Percentiles rank a stretch among this genome's conserved stretches.
phyloP scores from a whole-genome alignment of 352 stramenopile genomes.

The Plasmopara muralis region DNA sequence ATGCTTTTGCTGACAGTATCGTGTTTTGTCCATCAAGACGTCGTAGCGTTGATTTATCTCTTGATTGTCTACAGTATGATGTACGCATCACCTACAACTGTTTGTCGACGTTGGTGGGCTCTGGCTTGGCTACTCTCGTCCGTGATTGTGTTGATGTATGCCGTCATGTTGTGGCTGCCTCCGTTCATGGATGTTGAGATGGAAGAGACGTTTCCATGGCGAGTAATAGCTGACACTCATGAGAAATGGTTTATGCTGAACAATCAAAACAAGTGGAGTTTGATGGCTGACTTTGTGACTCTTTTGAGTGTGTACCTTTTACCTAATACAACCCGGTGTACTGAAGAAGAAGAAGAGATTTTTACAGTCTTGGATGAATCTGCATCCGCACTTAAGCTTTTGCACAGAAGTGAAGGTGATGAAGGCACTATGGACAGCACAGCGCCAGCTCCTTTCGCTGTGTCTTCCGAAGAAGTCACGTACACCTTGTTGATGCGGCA shows the following conservation, averaged over 20 bases:
- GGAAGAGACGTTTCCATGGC: constrained; percentile 53
- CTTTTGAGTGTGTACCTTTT: constrained; percentile 68
- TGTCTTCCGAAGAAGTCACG: constrained; percentile 31
- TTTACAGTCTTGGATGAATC: constrained; percentile 24
- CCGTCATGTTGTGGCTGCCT: constrained; percentile 63
- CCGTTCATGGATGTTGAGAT: constrained; percentile 51
- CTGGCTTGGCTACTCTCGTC: constrained; percentile 48
- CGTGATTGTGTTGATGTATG: constrained; percentile 69
- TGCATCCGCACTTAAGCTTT: constrained; percentile 10
- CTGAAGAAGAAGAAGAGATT: constrained; percentile 23
- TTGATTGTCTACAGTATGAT: constrained; percentile 79
- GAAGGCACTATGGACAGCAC: constrained; percentile 3
- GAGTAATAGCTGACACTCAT: constrained; percentile 40
- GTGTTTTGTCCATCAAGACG: constrained; percentile 69
- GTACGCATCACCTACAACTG: constrained; percentile 47
- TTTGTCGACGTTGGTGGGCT: constrained; percentile 52
- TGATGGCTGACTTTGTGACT: constrained; percentile 69
- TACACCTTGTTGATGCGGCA: constrained; percentile 54
- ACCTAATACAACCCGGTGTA: constrained; percentile 43
- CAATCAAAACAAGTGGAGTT: constrained; percentile 70
- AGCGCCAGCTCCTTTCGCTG: constrained; percentile 2
- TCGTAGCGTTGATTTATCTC: constrained; percentile 73
- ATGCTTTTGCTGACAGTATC: constrained; percentile 75
- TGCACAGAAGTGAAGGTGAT: constrained; percentile 3
- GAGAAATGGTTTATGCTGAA: constrained; percentile 62